Evolutionary conservation across 1,139 yeast genomes (phyloP).

Genomic region (Yamadazyma friedrichii): DNA sequence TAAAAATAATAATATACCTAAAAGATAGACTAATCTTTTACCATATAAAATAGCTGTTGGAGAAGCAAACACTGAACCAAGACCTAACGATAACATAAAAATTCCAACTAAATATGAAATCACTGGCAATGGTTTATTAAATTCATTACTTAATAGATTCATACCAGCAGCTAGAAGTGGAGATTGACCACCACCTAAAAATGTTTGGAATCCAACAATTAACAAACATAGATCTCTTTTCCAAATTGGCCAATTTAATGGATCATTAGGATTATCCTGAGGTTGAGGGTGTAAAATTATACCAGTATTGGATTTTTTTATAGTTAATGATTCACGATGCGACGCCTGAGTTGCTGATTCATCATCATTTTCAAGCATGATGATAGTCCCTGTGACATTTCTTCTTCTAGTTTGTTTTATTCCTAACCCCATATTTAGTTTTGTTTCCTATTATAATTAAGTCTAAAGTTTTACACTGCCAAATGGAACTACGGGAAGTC

Average conservation of each 20-base stretch:
- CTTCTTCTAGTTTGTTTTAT: conserved; percentile 40
- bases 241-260: conserved; percentile 70
- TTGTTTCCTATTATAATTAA: no score
- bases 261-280: conserved; percentile 73
- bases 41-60: conserved; percentile 62
- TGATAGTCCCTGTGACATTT: conserved; percentile 49
- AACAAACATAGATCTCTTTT: conserved; percentile 53
- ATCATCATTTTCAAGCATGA: conserved; percentile 32
- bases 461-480: no score
- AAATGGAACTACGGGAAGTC: no score
- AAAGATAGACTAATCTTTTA: conserved; percentile 54
- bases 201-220: conserved; percentile 57
- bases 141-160: conserved; percentile 40
- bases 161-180: conserved; percentile 63
- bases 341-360: conserved; percentile 10
- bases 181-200: conserved; percentile 63
- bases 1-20: conserved; percentile 49
- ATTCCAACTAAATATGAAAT: conserved; percentile 59
- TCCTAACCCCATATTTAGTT: conserved; percentile 22
- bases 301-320: conserved; percentile 50
- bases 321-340: conserved; percentile 14
- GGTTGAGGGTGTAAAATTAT: conserved; percentile 73
- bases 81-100: conserved; percentile 57
- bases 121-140: conserved; percentile 39
- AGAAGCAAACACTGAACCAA: conserved; percentile 57